Evolutionary conservation across 768 basidiomycete genomes (phyloP).

Genomic region (Tylopilus sp.): DNA sequence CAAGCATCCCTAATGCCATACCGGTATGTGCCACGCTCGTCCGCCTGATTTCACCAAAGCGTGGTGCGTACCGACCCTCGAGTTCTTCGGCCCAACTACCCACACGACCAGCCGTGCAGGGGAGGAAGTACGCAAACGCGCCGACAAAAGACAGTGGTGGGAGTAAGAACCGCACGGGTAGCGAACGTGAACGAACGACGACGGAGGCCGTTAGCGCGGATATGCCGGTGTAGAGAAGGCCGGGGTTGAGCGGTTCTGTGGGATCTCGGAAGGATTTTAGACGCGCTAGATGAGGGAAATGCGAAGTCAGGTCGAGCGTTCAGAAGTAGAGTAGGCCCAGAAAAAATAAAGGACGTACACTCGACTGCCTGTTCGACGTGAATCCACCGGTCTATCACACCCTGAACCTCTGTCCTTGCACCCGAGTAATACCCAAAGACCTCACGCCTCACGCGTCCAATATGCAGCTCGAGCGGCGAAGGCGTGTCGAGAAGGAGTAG

Average conservation of each 20-base stretch:
- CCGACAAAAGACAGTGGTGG: conserved; percentile 72
- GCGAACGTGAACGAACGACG: conserved; percentile 69
- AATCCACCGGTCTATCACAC: conserved; percentile 79
- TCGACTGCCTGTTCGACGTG: conserved; percentile 82
- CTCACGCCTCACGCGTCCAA: conserved; percentile 64
- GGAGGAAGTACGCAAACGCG: conserved; percentile 82
- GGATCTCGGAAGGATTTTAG: conserved; percentile 79
- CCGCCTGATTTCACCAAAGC: conserved; percentile 63
- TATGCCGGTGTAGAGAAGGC: conserved; percentile 86
- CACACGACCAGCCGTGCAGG: conserved; percentile 73
- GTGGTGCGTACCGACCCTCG: conserved; percentile 70
- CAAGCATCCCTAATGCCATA: conserved; percentile 58
- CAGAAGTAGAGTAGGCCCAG: neutral
- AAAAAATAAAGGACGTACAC: conserved; percentile 47
- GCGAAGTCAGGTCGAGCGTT: neutral
- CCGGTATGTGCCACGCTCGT: conserved; percentile 56
- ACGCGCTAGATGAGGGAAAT: conserved; percentile 47
- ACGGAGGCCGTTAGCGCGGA: conserved; percentile 87
- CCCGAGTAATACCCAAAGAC: conserved; percentile 54
- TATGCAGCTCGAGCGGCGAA: conserved; percentile 72
- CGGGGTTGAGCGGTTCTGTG: conserved; percentile 82
- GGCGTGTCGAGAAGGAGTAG: conserved; percentile 71
- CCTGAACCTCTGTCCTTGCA: conserved; percentile 65
- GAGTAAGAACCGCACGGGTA: conserved; percentile 66
- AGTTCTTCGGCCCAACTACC: conserved; percentile 59